These are phyloP conservation scores for Oemleria cerasiformis DNA, from an alignment of 306 rosid genomes.

Conservation along the genomic window DNA sequence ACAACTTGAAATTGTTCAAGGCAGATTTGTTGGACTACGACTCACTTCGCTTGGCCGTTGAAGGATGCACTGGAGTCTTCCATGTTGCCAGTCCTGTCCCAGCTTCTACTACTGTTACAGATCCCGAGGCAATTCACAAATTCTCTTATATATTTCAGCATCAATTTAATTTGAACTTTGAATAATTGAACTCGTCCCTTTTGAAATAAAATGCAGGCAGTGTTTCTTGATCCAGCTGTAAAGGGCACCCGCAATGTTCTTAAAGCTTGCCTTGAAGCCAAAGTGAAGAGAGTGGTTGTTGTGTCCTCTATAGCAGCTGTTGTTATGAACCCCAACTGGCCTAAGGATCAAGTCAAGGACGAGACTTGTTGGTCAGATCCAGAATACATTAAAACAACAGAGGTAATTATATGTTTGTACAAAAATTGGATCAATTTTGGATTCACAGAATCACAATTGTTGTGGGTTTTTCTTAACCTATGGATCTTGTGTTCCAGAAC, in stretches of 20 bases:
- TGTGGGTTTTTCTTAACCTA: no score
- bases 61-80: conserved; percentile 34
- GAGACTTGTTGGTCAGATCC: conserved; percentile 36
- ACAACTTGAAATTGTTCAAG: conserved; percentile 27
- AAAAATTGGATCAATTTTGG: no score
- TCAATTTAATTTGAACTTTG: no score
- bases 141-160: neutral
- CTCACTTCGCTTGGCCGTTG: conserved; percentile 21
- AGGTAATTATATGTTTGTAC: conserved; percentile 9
- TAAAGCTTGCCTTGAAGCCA: conserved; percentile 23
- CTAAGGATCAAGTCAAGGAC: conserved; percentile 25
- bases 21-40: conserved; percentile 35
- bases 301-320: conserved; percentile 29
- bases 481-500: conserved; percentile 33
- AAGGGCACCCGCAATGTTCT: conserved; percentile 30
- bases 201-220: conserved; percentile 7
- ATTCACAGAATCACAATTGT: no score
- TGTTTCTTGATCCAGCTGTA: conserved; percentile 28
- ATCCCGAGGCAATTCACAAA: conserved; percentile 17
- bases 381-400: conserved; percentile 22
- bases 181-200: neutral
- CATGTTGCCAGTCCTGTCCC: conserved; percentile 36
- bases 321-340: conserved; percentile 18
- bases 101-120: neutral
- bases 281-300: conserved; percentile 25